Evolutionary conservation across 2,329 filamentous ascomycete genomes (phyloP), one percentile per base, ranked within the genome.

Genomic region (Stachybotrys chartarum): DNA sequence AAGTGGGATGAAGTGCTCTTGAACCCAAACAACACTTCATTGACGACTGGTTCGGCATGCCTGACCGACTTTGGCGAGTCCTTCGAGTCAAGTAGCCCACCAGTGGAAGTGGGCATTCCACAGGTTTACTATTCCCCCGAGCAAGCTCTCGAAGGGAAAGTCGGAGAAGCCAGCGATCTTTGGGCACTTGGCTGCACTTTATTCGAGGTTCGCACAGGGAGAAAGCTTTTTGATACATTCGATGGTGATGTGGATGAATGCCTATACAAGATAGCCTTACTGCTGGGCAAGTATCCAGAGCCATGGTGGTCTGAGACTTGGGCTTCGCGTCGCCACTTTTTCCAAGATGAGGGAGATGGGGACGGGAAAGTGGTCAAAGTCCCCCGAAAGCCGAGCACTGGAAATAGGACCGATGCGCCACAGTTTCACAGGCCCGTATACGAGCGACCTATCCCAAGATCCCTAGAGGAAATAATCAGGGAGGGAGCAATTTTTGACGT

Each of bases 111-210:
- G 4, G 63, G 63, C 1, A 69, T 62, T 1, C 65, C 65, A 10
- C 50, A 55, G 11, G 30, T 53, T n/a, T 67, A 69, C 52, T 57
- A 60, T 46, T 52, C 66, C 1, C 66, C 66, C 0, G 66, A 70
- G 52, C 53, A 59, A 14, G 48, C 63, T 0, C 56, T 69, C 7
- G 63, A 66, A 11, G 49, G 58, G 7, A 59, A 55, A 8, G 46
- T 59, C 6, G 61, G 65, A 7, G 42, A 54, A 12, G 55, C 17
- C 3, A 56, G 54, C 16, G 66, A 69, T 52, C 44, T 68, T 16
- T 69, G 66, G 64, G 65, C 66, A 16, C 58, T 68, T 10, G 66
- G 58, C 2, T 69, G 66, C 55, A 67, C 65, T 0, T 42, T 69
- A 5, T 68, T 67, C 49, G 63, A 68, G 57, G 66, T 66, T 14